Conservation (phyloP, 768 basidiomycete species). For the Wakefieldia striispora region DNA sequence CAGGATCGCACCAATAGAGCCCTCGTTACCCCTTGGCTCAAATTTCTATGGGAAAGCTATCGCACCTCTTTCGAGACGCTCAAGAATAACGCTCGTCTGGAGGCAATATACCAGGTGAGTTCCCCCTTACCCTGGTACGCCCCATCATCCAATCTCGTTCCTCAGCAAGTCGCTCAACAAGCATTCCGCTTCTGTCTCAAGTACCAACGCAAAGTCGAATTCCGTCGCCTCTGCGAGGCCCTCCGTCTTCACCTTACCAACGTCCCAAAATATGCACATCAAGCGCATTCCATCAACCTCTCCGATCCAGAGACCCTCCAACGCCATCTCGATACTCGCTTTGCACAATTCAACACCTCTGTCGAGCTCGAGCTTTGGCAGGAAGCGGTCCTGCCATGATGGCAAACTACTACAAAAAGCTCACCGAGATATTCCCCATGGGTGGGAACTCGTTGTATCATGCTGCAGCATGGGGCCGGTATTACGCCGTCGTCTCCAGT, state of each 20-base stretch:
- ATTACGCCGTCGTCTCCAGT: slow-evolving; percentile 67
- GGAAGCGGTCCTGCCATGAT: slow-evolving; percentile 95
- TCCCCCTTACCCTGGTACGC: background rate
- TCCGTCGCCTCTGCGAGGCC: slow-evolving; percentile 94
- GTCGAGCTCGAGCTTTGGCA: slow-evolving; percentile 99
- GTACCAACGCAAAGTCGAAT: slow-evolving; percentile 93
- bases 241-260: slow-evolving; percentile 92
- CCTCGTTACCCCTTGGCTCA: slow-evolving; percentile 95
- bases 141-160: background rate
- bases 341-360: slow-evolving; percentile 93
- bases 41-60: slow-evolving; percentile 99
- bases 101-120: slow-evolving; percentile 89
- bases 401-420: slow-evolving; percentile 98
- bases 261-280: slow-evolving; percentile 92
- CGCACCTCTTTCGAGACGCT: slow-evolving; percentile 93
- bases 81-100: slow-evolving; percentile 92
- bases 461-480: slow-evolving; percentile 92
- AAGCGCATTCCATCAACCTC: slow-evolving; percentile 92
- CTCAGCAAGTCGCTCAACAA: slow-evolving; percentile 90
- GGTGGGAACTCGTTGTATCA: slow-evolving; percentile 94
- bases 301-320: slow-evolving; percentile 93
- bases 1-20: slow-evolving; percentile 93
- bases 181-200: slow-evolving; percentile 96
- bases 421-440: slow-evolving; percentile 95
- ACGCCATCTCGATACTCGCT: slow-evolving; percentile 94